Conservation (phyloP, 352 stramenopile genomes). For the Thalassiosira mediterranea region DNA sequence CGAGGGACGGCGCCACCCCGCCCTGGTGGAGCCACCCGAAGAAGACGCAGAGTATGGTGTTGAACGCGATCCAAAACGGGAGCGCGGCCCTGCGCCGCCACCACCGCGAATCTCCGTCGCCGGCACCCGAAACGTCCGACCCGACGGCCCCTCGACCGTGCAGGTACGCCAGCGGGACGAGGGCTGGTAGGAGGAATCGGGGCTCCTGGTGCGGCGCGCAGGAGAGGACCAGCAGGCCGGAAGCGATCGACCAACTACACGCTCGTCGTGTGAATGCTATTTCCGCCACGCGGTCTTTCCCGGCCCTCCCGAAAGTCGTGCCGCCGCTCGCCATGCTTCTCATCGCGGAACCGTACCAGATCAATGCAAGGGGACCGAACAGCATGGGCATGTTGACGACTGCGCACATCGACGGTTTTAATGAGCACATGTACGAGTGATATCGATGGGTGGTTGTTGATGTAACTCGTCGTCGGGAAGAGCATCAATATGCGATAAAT, state of each 20-base stretch:
- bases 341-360: conserved; percentile 69
- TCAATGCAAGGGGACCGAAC: conserved; percentile 88
- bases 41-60: conserved; percentile 66
- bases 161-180: conserved; percentile 87
- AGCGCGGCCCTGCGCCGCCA: conserved; percentile 11
- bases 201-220: conserved; percentile 93
- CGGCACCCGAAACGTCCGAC: not conserved
- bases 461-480: no score
- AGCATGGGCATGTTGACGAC: conserved; percentile 92
- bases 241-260: conserved; percentile 63
- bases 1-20: conserved; percentile 56
- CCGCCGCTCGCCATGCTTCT: conserved; percentile 2
- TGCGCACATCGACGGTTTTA: no score
- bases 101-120: not conserved
- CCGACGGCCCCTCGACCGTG: conserved; percentile 41
- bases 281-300: not conserved
- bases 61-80: conserved; percentile 69
- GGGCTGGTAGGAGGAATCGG: conserved; percentile 88
- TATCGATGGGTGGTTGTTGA: no score
- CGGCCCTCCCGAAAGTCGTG: conserved; percentile 6
- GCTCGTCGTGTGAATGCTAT: conserved; percentile 12
- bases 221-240: conserved; percentile 87
- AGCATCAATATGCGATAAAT: conserved; percentile 1
- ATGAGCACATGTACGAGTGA: no score
- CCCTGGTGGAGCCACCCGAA: conserved; percentile 80